These are phyloP conservation scores for Dothistroma septosporum DNA, from an alignment of 2,329 filamentous ascomycete genomes.

Conservation along the genomic window DNA sequence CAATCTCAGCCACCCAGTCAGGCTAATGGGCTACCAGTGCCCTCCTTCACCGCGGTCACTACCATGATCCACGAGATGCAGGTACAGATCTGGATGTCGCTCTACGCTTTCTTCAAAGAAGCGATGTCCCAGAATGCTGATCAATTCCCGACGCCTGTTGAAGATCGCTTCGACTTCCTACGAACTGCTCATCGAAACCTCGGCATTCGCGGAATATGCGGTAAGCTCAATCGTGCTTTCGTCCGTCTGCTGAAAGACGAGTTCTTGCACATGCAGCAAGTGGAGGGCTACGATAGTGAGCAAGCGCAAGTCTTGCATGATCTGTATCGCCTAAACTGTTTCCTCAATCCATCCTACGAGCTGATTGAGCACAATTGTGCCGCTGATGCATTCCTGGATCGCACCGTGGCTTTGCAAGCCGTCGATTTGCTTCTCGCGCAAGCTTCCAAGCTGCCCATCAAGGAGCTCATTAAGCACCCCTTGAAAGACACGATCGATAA, in stretches of 20 bases:
- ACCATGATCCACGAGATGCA: constrained; percentile 74
- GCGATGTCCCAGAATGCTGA: constrained; percentile 64
- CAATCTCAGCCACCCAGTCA: constrained; percentile 59
- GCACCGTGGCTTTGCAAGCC: constrained; percentile 72
- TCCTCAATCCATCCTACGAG: constrained; percentile 36
- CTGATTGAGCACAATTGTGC: constrained; percentile 71
- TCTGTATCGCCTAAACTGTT: constrained; percentile 70
- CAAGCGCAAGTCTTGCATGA: constrained; percentile 81
- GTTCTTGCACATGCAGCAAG: constrained; percentile 67
- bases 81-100: constrained; percentile 79
- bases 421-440: constrained; percentile 80
- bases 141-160: constrained; percentile 61
- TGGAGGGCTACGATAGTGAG: constrained; percentile 81
- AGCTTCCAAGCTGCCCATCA: constrained; percentile 78
- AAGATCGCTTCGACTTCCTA: constrained; percentile 73
- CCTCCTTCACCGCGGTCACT: constrained; percentile 26
- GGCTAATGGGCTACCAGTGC: constrained; percentile 42
- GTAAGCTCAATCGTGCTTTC: constrained; percentile 78
- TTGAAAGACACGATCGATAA: constrained; percentile 87
- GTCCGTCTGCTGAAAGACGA: constrained; percentile 85
- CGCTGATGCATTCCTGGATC: constrained; percentile 68
- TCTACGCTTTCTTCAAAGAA: constrained; percentile 75
- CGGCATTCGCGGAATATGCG: constrained; percentile 80
- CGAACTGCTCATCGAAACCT: constrained; percentile 78
- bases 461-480: constrained; percentile 86